phyloP scores from a whole-genome alignment of 177 flowering plant genomes.

The Vitis hybrid region DNA sequence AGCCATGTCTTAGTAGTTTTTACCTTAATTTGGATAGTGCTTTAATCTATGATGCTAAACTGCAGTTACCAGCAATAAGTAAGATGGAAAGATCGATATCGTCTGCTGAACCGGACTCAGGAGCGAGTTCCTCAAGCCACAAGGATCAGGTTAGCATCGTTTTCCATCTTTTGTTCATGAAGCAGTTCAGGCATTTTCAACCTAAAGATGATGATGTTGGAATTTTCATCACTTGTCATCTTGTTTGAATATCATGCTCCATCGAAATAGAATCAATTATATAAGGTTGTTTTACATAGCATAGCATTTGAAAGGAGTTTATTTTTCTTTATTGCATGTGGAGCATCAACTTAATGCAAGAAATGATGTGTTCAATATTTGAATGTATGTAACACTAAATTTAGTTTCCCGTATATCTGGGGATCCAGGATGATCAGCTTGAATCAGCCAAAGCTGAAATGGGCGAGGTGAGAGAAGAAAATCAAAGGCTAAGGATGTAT shows the following conservation, averaged over 20 bases:
- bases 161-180: background rate
- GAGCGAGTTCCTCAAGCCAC: constrained; percentile 24
- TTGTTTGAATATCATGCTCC: too few species aligned
- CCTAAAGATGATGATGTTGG: too few species aligned
- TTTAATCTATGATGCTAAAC: background rate
- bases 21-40: background rate
- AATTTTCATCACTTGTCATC: too few species aligned
- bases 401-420: too few species aligned
- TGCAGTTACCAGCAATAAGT: constrained; percentile 10
- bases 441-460: constrained; percentile 52
- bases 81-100: constrained; percentile 17
- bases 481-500: constrained; percentile 44
- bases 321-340: too few species aligned
- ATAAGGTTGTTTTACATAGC: too few species aligned
- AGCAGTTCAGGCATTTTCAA: background rate
- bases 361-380: too few species aligned
- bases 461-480: constrained; percentile 66
- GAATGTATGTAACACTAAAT: too few species aligned
- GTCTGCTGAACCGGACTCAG: constrained; percentile 16
- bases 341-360: too few species aligned
- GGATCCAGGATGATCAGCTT: constrained; percentile 35
- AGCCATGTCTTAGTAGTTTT: too few species aligned
- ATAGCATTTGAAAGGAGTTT: too few species aligned
- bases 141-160: constrained; percentile 26
- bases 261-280: background rate